phyloP scores from a whole-genome alignment of 2,329 filamentous ascomycete species.

The Pseudopyricularia cyperi region DNA sequence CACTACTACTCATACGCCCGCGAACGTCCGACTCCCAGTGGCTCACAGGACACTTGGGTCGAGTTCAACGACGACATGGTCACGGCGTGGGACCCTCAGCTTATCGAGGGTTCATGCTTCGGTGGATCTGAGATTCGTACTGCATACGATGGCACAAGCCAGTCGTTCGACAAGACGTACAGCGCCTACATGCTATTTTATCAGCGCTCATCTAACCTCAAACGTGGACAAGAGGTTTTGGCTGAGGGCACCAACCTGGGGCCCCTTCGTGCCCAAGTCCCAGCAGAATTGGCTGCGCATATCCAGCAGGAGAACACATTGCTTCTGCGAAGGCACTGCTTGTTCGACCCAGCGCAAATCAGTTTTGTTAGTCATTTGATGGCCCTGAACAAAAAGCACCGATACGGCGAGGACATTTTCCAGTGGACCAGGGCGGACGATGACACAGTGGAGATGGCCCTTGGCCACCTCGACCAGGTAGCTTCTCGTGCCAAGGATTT shows the following conservation, averaged over 20 bases:
- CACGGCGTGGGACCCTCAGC: constrained; percentile 56
- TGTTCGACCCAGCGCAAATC: constrained; percentile 62
- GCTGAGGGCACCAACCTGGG: constrained; percentile 18
- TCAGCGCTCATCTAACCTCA: constrained; percentile 59
- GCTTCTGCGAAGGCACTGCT: constrained; percentile 63
- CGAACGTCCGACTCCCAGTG: constrained; percentile 47
- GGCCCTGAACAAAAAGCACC: constrained; percentile 12
- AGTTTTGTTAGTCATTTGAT: constrained; percentile 54
- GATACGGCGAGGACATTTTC: constrained; percentile 11
- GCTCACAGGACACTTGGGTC: constrained; percentile 50
- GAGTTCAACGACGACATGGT: constrained; percentile 93
- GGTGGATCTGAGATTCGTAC: constrained; percentile 51
- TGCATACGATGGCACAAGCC: constrained; percentile 29
- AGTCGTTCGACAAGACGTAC: constrained; percentile 53
- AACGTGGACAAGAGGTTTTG: constrained; percentile 35
- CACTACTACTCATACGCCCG: constrained; percentile 97
- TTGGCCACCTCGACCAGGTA: constrained; percentile 64
- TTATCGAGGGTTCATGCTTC: constrained; percentile 67
- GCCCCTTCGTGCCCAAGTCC: constrained; percentile 32
- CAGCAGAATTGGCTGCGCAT: constrained; percentile 34
- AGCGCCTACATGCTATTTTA: constrained; percentile 99
- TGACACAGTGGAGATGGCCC: constrained; percentile 37
- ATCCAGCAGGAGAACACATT: constrained; percentile 62
- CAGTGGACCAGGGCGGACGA: constrained; percentile 16
- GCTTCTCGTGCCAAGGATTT: constrained; percentile 58